Conservation (phyloP, 2,329 filamentous ascomycete species). For the Escovopsis sp. region DNA sequence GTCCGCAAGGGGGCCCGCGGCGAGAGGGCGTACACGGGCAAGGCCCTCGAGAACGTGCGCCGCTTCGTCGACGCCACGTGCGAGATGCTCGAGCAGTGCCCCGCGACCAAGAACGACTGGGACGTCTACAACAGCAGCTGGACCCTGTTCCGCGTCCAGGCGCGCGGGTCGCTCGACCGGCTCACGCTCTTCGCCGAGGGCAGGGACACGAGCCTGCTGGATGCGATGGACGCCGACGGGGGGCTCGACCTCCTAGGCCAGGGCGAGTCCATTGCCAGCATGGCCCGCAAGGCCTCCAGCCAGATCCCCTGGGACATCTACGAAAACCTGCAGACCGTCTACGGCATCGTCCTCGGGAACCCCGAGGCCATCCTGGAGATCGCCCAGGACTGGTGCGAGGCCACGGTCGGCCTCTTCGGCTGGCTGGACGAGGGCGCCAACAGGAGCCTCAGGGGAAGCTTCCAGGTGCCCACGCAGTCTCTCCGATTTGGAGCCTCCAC, state of each 20-base stretch:
- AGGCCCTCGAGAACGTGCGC: constrained; percentile 64
- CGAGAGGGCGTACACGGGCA: constrained; percentile 54
- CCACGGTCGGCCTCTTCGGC: constrained; percentile 62
- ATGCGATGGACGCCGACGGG: constrained; percentile 14
- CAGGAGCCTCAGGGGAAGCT: constrained; percentile 24
- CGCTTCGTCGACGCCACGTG: constrained; percentile 54
- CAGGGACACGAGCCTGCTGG: constrained; percentile 31
- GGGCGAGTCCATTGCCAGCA: constrained; percentile 41
- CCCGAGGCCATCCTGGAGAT: constrained; percentile 59
- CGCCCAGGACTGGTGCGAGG: constrained; percentile 86
- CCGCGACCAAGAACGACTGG: constrained; percentile 59
- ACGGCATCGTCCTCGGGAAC: constrained; percentile 65
- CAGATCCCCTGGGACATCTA: constrained; percentile 84
- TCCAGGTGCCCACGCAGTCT: constrained; percentile 19
- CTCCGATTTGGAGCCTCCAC: constrained; percentile 19
- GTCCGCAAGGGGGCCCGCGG: constrained; percentile 53
- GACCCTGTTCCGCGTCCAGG: constrained; percentile 66
- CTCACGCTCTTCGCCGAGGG: constrained; percentile 70
- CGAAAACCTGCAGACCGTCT: constrained; percentile 66
- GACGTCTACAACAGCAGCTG: constrained; percentile 69
- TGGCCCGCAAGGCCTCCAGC: constrained; percentile 66
- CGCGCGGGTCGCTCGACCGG: constrained; percentile 51
- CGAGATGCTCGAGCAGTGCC: constrained; percentile 57
- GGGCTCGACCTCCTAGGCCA: too few species aligned
- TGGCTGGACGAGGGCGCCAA: constrained; percentile 81